A percentile compares a stretch with the other conserved stretches of the same genome.
These are phyloP conservation scores for Paxillus rubicundulus DNA, from an alignment of 768 basidiomycete species.

Conservation along the genomic window DNA sequence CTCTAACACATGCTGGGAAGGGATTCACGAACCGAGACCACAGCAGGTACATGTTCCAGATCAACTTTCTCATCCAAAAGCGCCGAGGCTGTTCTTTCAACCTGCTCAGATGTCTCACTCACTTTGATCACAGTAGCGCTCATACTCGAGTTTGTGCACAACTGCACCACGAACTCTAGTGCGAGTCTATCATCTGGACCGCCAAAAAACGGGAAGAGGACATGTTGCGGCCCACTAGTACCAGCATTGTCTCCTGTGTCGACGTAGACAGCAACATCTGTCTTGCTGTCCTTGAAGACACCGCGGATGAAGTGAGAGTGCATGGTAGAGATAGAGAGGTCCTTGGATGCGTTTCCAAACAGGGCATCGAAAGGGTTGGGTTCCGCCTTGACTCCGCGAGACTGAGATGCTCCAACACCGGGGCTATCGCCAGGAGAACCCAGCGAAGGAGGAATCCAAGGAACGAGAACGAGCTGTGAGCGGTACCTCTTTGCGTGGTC, in stretches of 20 bases:
- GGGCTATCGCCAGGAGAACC: constrained; percentile 28
- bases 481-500: constrained; percentile 53
- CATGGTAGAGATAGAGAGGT: constrained; percentile 51
- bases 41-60: constrained; percentile 18
- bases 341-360: constrained; percentile 54
- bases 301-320: constrained; percentile 85
- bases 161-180: constrained; percentile 75
- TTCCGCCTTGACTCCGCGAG: constrained; percentile 17
- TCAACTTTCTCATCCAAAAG: constrained; percentile 56
- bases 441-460: constrained; percentile 64
- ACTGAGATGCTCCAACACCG: constrained; percentile 19
- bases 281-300: constrained; percentile 68
- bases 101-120: constrained; percentile 27
- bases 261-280: constrained; percentile 83
- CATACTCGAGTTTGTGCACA: constrained; percentile 60
- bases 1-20: neutral
- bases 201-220: constrained; percentile 91
- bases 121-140: constrained; percentile 75
- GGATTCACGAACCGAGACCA: constrained; percentile 10
- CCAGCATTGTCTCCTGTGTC: constrained; percentile 52
- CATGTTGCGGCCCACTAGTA: constrained; percentile 44
- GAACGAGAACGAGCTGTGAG: constrained; percentile 77
- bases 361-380: constrained; percentile 76
- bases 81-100: constrained; percentile 50
- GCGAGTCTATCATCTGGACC: constrained; percentile 92